Conservation (phyloP, 2,329 filamentous ascomycete species). For the Sclerotinia minor region DNA sequence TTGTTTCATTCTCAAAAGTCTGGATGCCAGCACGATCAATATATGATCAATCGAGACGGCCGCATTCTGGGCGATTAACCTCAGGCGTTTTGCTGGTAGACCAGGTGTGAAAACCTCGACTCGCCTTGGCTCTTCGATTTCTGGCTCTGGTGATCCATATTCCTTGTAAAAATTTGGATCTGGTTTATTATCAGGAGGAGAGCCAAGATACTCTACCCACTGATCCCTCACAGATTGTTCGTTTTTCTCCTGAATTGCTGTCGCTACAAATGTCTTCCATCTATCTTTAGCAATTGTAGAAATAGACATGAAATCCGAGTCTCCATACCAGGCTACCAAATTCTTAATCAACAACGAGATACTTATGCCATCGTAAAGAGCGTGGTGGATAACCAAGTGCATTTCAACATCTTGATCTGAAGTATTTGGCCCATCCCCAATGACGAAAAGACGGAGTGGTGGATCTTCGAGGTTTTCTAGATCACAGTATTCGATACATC, state of each 20-base stretch:
- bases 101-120: slow-evolving; percentile 49
- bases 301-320: slow-evolving; percentile 43
- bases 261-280: slow-evolving; percentile 40
- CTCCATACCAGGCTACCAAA: slow-evolving; percentile 49
- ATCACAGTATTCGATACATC: slow-evolving; percentile 15
- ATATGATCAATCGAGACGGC: slow-evolving; percentile 71
- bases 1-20: slow-evolving; percentile 53
- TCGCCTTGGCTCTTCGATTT: slow-evolving; percentile 26
- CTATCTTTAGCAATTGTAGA: slow-evolving; percentile 43
- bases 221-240: slow-evolving; percentile 18
- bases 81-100: slow-evolving; percentile 49
- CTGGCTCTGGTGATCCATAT: neutral
- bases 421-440: neutral
- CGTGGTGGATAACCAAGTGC: slow-evolving; percentile 73
- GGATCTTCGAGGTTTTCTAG: slow-evolving; percentile 29
- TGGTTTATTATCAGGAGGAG: neutral
- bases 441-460: slow-evolving; percentile 36
- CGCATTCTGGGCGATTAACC: slow-evolving; percentile 46
- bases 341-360: slow-evolving; percentile 62
- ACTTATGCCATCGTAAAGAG: slow-evolving; percentile 84
- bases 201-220: slow-evolving; percentile 10
- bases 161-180: no score
- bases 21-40: slow-evolving; percentile 56
- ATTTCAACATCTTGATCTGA: slow-evolving; percentile 24
- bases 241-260: neutral